Conservation (phyloP, 2,329 filamentous ascomycete species). For the Clonostachys rosea region DNA sequence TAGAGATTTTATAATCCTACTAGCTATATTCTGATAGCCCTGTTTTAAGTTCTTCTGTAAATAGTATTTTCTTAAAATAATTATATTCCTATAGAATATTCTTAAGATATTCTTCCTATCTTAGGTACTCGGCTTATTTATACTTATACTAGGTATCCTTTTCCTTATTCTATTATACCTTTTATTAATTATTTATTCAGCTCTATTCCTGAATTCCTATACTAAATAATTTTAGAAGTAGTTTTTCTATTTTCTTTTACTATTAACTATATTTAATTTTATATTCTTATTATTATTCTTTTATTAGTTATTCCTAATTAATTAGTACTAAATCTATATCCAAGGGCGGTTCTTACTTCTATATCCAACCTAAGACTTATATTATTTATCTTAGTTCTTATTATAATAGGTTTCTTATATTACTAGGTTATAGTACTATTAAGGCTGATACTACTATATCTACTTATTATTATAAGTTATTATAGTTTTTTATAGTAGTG, state of each 20-base stretch:
- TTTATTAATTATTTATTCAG: not conserved
- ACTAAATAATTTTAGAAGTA: not conserved
- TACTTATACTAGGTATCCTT: not conserved
- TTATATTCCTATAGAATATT: conserved; percentile 3
- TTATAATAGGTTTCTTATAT: not conserved
- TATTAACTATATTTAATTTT: not conserved
- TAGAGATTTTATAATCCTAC: too few species aligned
- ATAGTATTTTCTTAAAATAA: conserved; percentile 4
- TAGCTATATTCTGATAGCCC: too few species aligned
- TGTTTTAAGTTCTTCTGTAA: too few species aligned
- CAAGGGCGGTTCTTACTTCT: not conserved
- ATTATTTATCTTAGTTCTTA: not conserved
- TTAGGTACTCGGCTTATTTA: not conserved
- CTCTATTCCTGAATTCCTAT: not conserved
- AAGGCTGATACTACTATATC: not conserved
- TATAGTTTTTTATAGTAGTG: not conserved
- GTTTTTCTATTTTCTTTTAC: not conserved
- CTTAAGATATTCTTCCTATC: not conserved
- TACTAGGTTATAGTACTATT: not conserved
- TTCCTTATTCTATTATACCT: not conserved
- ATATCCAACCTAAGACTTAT: not conserved
- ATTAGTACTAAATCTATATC: not conserved
- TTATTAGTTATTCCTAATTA: not conserved
- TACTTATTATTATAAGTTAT: not conserved
- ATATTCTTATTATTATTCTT: not conserved